Percentiles rank a stretch among this genome's conserved stretches.
phyloP scores from a whole-genome alignment of 768 basidiomycete species.

The Pleurotus giganteus region DNA sequence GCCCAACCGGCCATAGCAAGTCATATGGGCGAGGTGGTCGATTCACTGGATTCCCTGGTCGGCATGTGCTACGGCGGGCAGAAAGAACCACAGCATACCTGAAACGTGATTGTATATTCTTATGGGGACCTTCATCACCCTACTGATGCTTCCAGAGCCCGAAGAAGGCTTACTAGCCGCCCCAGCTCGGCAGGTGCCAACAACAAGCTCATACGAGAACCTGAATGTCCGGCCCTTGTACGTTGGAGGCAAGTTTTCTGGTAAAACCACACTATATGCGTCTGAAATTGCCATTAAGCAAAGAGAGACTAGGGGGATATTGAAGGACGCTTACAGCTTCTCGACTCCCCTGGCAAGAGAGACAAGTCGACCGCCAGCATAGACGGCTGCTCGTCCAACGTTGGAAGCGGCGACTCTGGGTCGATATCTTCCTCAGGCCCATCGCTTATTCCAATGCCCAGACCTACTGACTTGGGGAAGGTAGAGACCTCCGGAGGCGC shows the following conservation, averaged over 20 bases:
- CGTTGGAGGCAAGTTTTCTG: slow-evolving; percentile 83
- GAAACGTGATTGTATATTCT: slow-evolving; percentile 86
- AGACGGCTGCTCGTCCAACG: slow-evolving; percentile 79
- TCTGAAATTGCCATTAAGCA: slow-evolving; percentile 43
- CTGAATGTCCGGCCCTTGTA: slow-evolving; percentile 80
- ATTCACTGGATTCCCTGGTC: slow-evolving; percentile 37
- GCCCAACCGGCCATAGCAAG: slow-evolving; percentile 73
- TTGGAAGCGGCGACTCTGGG: slow-evolving; percentile 71
- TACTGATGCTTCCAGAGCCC: slow-evolving; percentile 54
- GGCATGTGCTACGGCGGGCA: background rate
- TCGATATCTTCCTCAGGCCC: slow-evolving; percentile 46
- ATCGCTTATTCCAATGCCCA: slow-evolving; percentile 18
- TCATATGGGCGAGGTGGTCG: slow-evolving; percentile 69
- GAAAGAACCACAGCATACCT: slow-evolving; percentile 43
- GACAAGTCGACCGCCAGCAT: slow-evolving; percentile 88
- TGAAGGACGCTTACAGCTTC: slow-evolving; percentile 61
- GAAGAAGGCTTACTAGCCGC: slow-evolving; percentile 22
- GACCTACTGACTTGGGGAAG: slow-evolving; percentile 13
- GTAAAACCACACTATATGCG: slow-evolving; percentile 74
- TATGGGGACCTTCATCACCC: slow-evolving; percentile 89
- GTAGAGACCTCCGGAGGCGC: background rate
- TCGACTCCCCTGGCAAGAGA: slow-evolving; percentile 80
- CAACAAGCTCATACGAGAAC: slow-evolving; percentile 88
- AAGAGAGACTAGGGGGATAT: background rate
- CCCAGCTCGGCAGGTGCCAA: slow-evolving; percentile 78